phyloP scores from a whole-genome alignment of 2,329 filamentous ascomycete genomes.

The Microsporum ferrugineum region DNA sequence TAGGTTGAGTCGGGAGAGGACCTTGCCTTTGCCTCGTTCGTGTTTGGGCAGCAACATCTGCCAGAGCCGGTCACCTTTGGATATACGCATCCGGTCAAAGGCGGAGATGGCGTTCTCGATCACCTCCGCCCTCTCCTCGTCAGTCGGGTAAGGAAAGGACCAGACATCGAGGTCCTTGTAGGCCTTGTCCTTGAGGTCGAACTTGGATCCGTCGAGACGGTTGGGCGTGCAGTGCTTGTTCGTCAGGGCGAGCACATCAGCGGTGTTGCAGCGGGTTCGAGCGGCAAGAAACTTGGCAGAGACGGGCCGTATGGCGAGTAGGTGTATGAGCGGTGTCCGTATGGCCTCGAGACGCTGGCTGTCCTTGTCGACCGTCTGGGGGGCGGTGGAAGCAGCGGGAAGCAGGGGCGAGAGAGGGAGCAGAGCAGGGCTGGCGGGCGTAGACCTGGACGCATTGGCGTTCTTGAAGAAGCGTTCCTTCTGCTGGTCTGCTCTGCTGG shows the following conservation, averaged over 20 bases:
- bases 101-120: constrained; percentile 53
- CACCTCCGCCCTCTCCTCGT: constrained; percentile 47
- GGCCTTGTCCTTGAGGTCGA: constrained; percentile 45
- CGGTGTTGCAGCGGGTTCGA: constrained; percentile 38
- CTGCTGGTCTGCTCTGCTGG: constrained; percentile 30
- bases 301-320: constrained; percentile 44
- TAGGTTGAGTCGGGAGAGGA: constrained; percentile 48
- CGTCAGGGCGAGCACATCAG: constrained; percentile 39
- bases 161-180: constrained; percentile 53
- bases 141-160: constrained; percentile 46
- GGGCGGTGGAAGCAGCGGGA: constrained; percentile 19
- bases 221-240: constrained; percentile 44
- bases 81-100: constrained; percentile 50
- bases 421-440: constrained; percentile 33
- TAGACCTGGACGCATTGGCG: constrained; percentile 26
- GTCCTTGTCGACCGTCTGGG: constrained; percentile 27
- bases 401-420: constrained; percentile 25
- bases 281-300: constrained; percentile 38
- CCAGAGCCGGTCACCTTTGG: constrained; percentile 51
- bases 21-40: constrained; percentile 51
- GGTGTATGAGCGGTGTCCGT: constrained; percentile 37
- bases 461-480: constrained; percentile 33
- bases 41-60: constrained; percentile 49
- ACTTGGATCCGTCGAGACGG: constrained; percentile 39
- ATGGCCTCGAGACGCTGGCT: constrained; percentile 33